Base-by-base conservation (phyloP, 176 grass and related monocot species). In the Lolium rigidum region DNA sequence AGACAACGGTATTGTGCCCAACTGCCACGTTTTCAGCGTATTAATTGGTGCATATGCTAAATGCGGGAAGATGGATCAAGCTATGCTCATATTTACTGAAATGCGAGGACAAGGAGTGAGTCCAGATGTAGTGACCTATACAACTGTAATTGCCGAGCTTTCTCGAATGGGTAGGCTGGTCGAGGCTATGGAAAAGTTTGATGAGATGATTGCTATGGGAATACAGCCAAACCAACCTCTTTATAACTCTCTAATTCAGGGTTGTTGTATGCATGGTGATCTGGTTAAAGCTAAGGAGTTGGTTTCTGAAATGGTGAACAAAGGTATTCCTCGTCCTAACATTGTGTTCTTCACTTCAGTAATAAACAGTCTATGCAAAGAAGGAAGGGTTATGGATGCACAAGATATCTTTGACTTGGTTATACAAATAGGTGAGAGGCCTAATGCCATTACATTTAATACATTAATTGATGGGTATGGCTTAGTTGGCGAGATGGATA, bases 401-500 rank as follows among this genome's bases (percentile, higher is more conserved):
- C 63, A 66, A 16, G 26, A 66, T 66, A 35, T 66, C 11, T 66
- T 66, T 66, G 70, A 74, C 5, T 7, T 74, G 43, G 70, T 74
- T 48, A 74, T 46, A 72, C 5, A 14, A 0, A 22, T 72, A 4
- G 70, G n/a, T 24, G 70, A 16, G 43, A 49, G 12, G 70, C 44
- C 70, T 8, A 0, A 49, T 48, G 6, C 2, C 2, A 48, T 74
- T 48, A 74, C 70, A 49, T 74, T 25, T 25, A 48, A 4, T 49
- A 8, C 44, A 49, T 6, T 74, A 5, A 49, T 74, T 9, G 70
- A 74, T 1, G 70, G 70, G 6, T 74, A 50, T 74, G 10, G 70
- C 70, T 48, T 73, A 15, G 41, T 7, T 0, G 1, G 70, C 2
- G 9, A 74, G 21, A 9, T 50, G 44, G 44, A 74, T 74, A 74